These are phyloP conservation scores for Millerozyma miso DNA, from an alignment of 805 yeast genomes.

Conservation along the genomic window DNA sequence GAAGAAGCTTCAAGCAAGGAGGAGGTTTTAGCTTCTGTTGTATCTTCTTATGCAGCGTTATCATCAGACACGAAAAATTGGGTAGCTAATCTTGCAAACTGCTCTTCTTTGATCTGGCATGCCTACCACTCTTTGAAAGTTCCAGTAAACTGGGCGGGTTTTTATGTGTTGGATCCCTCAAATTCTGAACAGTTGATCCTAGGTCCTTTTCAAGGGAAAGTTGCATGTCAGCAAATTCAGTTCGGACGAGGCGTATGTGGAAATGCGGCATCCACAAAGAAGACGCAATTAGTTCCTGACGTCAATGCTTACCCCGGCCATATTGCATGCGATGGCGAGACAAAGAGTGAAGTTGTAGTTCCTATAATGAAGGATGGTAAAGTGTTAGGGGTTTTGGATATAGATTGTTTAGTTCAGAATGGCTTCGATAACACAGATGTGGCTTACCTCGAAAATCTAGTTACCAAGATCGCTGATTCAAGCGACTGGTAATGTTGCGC, in stretches of 20 bases:
- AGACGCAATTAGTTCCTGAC: slow-evolving; percentile 73
- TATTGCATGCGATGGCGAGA: slow-evolving; percentile 96
- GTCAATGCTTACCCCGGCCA: slow-evolving; percentile 85
- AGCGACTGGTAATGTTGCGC: slow-evolving; percentile 40
- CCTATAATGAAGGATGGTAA: slow-evolving; percentile 52
- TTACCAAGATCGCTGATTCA: slow-evolving; percentile 44
- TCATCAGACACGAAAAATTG: slow-evolving; percentile 64
- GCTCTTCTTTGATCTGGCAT: slow-evolving; percentile 84
- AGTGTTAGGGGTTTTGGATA: slow-evolving; percentile 75
- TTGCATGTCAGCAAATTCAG: slow-evolving; percentile 82
- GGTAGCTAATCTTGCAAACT: slow-evolving; percentile 87
- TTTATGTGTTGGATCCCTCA: slow-evolving; percentile 54
- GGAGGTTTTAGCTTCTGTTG: slow-evolving; percentile 55
- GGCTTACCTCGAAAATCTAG: slow-evolving; percentile 56
- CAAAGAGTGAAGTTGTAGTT: slow-evolving; percentile 89
- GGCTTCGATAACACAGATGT: slow-evolving; percentile 71
- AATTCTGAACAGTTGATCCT: slow-evolving; percentile 49
- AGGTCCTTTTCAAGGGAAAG: slow-evolving; percentile 96
- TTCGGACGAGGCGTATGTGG: slow-evolving; percentile 93
- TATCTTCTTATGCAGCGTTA: slow-evolving; percentile 64
- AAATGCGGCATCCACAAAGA: slow-evolving; percentile 54
- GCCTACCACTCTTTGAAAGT: slow-evolving; percentile 62
- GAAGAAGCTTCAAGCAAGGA: slow-evolving; percentile 29
- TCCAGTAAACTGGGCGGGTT: slow-evolving; percentile 90
- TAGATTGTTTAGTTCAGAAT: slow-evolving; percentile 63